Evolutionary conservation across 495 filamentous ascomycete species (phyloP).

Genomic region (Penicillium waksmanii): DNA sequence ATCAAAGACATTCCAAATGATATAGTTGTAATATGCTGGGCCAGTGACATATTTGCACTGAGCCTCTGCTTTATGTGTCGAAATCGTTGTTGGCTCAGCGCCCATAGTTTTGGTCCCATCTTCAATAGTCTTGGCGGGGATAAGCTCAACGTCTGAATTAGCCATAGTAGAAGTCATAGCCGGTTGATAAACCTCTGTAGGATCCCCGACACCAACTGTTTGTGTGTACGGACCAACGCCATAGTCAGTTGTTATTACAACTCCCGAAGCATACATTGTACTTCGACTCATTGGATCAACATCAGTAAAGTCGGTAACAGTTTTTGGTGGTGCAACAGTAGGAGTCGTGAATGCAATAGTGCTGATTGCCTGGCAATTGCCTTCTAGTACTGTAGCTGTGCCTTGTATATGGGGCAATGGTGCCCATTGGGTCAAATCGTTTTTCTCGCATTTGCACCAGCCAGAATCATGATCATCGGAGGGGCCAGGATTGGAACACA

Average conservation of each 20-base stretch:
- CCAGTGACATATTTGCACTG: conserved; percentile 1
- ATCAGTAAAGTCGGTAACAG: background rate
- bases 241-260: conserved; percentile 1
- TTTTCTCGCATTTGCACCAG: background rate
- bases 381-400: background rate
- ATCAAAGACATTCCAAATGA: conserved; percentile 1
- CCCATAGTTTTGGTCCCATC: background rate
- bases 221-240: background rate
- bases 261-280: background rate
- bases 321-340: background rate
- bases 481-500: background rate
- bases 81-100: background rate
- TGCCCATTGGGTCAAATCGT: background rate
- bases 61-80: conserved; percentile 1
- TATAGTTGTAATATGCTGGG: background rate
- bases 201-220: background rate
- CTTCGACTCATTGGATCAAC: conserved; percentile 1
- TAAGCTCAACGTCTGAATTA: background rate
- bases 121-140: conserved; percentile 5
- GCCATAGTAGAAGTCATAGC: background rate
- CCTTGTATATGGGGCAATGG: background rate
- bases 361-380: conserved; percentile 2
- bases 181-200: conserved; percentile 1
- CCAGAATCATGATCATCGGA: background rate
- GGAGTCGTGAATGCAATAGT: background rate